Evolutionary conservation across 1,284 basidiomycete species (phyloP), one percentile per base, ranked within the genome.

Genomic region (Boletus sp.): DNA sequence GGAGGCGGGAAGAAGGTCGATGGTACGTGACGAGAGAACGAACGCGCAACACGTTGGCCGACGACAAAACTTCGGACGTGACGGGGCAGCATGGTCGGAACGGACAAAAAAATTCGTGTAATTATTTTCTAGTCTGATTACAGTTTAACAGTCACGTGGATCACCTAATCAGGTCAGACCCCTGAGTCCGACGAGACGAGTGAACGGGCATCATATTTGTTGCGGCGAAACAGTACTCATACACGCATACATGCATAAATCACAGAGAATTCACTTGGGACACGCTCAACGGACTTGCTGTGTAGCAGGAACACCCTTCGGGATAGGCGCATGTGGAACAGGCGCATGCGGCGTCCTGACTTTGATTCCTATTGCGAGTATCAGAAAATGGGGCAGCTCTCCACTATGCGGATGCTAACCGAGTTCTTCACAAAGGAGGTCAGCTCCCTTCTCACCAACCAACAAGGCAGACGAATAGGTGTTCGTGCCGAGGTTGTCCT

Each of bases 401-500:
- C 27, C 23, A 37, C 10, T 20, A 46, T 5, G 46, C 22, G 6
- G 17, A n/a, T 46, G 53, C 72, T 50, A 57, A 79, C 82, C 82
- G 46, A 86, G 76, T 4, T 84, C 82, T 64, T 82, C 77, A n/a
- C 73, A 72, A 37, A 84, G 63, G 42, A 86, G 62, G 52, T 73
- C 69, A 5, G 81, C 82, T 40, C 78, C 82, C 68, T 84, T 84
- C 73, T 85, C 82, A 37, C 82, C 82, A 34, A 84, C 79, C 34
- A 84, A 70, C 48, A 84, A 66, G 19, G 82, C 81, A 43, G 81
- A 81, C 25, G 81, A 84, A 67, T 84, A 84, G 8, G 81, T 84
- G 71, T 84, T 84, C 25, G 82, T 84, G 48, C 82, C 82, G 51
- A 84, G 66, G 67, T 84, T 84, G 56, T 84, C 82, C 76, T 82